Evolutionary conservation across 1,284 basidiomycete species (phyloP).

Genomic region (Sporisorium exsertum): DNA sequence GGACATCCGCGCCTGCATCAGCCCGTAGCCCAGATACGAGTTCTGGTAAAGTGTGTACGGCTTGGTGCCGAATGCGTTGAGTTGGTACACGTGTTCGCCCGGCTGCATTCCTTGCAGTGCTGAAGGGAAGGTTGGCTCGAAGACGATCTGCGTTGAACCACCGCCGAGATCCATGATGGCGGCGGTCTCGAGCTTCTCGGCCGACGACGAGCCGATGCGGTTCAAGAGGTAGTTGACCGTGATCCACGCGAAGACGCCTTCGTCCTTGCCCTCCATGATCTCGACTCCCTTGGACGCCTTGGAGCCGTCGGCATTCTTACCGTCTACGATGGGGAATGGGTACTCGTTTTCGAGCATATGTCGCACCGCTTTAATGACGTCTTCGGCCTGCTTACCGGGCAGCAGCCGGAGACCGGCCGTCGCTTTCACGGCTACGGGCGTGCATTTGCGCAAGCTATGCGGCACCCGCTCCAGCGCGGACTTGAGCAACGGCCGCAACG

Average conservation of each 20-base stretch:
- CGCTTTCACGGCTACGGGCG: conserved; percentile 92
- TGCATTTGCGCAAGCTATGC: conserved; percentile 77
- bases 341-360: conserved; percentile 76
- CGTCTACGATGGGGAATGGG: conserved; percentile 75
- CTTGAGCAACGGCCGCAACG: conserved; percentile 83
- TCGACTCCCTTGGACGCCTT: conserved; percentile 57
- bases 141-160: conserved; percentile 97
- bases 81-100: conserved; percentile 93
- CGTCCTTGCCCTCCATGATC: conserved; percentile 93
- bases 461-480: conserved; percentile 85
- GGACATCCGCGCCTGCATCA: conserved; percentile 87
- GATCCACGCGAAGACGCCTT: conserved; percentile 95
- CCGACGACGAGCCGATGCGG: conserved; percentile 70
- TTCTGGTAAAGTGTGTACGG: conserved; percentile 67
- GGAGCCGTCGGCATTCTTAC: conserved; percentile 33
- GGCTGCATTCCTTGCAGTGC: conserved; percentile 75
- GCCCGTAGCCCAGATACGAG: conserved; percentile 83
- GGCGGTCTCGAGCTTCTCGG: conserved; percentile 72
- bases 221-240: conserved; percentile 84
- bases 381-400: conserved; percentile 76
- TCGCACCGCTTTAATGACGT: conserved; percentile 84
- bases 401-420: conserved; percentile 90
- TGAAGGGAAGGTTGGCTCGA: conserved; percentile 78
- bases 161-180: conserved; percentile 97
- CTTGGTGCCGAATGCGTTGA: conserved; percentile 71